Evolutionary conservation across 1,139 yeast species (phyloP), one percentile per base, ranked within the genome.

Genomic region (Saccharomyces hybrid): DNA sequence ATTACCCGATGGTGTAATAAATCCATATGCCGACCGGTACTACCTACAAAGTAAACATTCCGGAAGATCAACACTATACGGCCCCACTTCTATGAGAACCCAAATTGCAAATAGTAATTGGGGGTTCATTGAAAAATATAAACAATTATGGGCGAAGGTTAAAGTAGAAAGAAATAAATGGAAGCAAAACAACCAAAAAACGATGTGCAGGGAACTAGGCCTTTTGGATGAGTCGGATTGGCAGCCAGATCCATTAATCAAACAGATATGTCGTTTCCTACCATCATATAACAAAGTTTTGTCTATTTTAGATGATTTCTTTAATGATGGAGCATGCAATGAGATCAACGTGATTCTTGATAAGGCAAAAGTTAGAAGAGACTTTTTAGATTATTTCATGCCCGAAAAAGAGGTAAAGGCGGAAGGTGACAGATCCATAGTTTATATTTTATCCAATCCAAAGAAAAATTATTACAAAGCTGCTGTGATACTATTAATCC

Each of bases 31-130:
- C 50, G 56, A 54, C n/a, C 55, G 55, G 23, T 54, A 57, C 51
- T 55, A 50, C 55, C 4, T 59, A 20, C 55, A 62, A 50, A 42
- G 44, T n/a, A 56, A 61, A 49, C 25, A 54, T 25, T 8, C 55
- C 38, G 66, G 62, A 3, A 49, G 66, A 38, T 55, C 53, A 26
- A 51, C 60, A 3, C 47, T 59, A 5, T 64, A 57, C 53, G 71
- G 71, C 1, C 67, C 68, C 6, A 66, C 70, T 0, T 60, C 69
- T 4, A 46, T 61, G 49, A 53, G 62, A 34, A 60, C 64, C 0
- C 50, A 58, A 26, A 55, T 64, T 11, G 52, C 50, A 23, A 51
- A 53, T 14, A 57, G 59, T 32, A 60, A 59, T 31, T 56, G 59
- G 52, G 59, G 60, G n/a, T 61, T 64, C 28, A 46, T 54, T 25